These are phyloP conservation scores for Erythrophleum fordii DNA, from an alignment of 306 rosid genomes.

Conservation along the genomic window DNA sequence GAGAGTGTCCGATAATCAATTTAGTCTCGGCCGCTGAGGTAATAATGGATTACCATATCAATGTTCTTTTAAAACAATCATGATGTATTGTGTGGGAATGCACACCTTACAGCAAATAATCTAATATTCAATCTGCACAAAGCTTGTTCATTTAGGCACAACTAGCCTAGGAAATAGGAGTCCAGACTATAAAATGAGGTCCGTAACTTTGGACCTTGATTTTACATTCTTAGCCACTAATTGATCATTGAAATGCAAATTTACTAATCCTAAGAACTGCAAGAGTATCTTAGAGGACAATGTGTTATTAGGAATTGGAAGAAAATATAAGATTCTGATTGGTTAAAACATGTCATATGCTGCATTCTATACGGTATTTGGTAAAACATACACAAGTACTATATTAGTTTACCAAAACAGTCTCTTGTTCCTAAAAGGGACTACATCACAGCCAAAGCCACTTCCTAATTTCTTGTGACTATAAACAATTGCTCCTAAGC, in stretches of 20 bases:
- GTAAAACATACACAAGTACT: conserved; percentile 50
- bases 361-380: conserved; percentile 18
- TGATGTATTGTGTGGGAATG: conserved; percentile 12
- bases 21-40: conserved; percentile 41
- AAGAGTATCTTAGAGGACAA: too few species aligned
- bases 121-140: conserved; percentile 16
- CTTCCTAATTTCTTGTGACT: conserved; percentile 38
- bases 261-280: too few species aligned
- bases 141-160: conserved; percentile 12
- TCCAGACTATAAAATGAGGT: conserved; percentile 39
- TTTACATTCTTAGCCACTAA: conserved; percentile 7
- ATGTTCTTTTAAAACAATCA: neutral
- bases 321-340: conserved; percentile 22
- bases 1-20: conserved; percentile 24
- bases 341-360: conserved; percentile 63
- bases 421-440: conserved; percentile 69
- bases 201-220: conserved; percentile 37
- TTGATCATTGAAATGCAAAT: neutral
- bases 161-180: conserved; percentile 21
- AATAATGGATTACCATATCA: conserved; percentile 38
- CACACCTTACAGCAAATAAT: conserved; percentile 23
- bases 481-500: conserved; percentile 30
- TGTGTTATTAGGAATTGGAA: too few species aligned
- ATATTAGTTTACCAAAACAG: conserved; percentile 54
- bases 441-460: conserved; percentile 60